These are phyloP conservation scores for Corinectria fuckeliana DNA, from an alignment of 2,329 filamentous ascomycete species.

Conservation along the genomic window DNA sequence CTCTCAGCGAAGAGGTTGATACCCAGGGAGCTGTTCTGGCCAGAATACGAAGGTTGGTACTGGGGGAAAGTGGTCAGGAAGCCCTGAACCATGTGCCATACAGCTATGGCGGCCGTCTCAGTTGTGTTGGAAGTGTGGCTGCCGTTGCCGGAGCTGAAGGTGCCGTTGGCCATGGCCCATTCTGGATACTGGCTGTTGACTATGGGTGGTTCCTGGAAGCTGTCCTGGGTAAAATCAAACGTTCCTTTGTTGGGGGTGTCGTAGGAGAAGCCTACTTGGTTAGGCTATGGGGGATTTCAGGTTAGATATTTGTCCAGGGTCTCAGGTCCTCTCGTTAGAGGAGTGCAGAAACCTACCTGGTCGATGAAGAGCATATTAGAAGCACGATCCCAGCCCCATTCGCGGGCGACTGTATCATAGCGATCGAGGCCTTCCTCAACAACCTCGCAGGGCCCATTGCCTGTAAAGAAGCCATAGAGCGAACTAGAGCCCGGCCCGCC, in stretches of 20 bases:
- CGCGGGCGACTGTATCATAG: conserved; percentile 62
- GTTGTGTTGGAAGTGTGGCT: conserved; percentile 62
- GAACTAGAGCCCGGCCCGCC: conserved; percentile 71
- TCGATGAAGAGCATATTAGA: conserved; percentile 64
- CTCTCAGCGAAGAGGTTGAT: conserved; percentile 73
- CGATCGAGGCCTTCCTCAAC: conserved; percentile 54
- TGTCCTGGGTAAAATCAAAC: conserved; percentile 52
- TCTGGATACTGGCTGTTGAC: conserved; percentile 28
- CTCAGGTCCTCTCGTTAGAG: not conserved
- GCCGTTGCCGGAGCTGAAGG: conserved; percentile 63
- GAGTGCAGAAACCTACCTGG: conserved; percentile 47
- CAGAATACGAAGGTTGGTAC: conserved; percentile 53
- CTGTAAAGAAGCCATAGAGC: conserved; percentile 68
- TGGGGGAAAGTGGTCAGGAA: conserved; percentile 65
- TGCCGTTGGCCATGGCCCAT: conserved; percentile 63
- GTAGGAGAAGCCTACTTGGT: conserved; percentile 73
- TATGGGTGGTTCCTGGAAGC: conserved; percentile 41
- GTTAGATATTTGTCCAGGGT: conserved; percentile 17
- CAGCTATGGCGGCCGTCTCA: conserved; percentile 60
- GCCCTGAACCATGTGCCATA: conserved; percentile 71
- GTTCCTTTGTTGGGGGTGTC: conserved; percentile 69
- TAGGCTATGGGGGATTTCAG: conserved; percentile 56
- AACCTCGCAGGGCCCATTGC: conserved; percentile 62
- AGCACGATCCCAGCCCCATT: conserved; percentile 70
- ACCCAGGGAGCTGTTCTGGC: conserved; percentile 55